Conservation (phyloP, 164 flowering plant species). For the Hamamelis virginiana region DNA sequence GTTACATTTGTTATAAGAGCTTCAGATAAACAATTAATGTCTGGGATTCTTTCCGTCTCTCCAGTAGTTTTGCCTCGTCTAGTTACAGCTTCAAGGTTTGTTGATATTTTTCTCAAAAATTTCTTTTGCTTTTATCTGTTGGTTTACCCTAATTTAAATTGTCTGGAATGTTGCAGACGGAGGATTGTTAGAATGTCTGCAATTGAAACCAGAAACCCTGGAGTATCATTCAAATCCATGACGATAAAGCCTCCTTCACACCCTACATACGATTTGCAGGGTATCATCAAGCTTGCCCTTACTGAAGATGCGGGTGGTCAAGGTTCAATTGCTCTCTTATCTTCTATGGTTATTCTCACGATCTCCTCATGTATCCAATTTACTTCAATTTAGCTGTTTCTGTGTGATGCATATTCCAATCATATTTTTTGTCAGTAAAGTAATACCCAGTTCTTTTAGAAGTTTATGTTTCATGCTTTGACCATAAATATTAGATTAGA, state of each 20-base stretch:
- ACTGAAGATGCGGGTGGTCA: constrained; percentile 72
- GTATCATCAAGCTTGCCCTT: constrained; percentile 69
- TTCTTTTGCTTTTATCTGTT: not conserved
- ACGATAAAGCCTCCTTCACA: constrained; percentile 60
- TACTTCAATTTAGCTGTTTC: no score
- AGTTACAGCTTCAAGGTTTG: constrained; percentile 15
- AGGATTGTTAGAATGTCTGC: constrained; percentile 35
- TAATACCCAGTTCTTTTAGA: not conserved
- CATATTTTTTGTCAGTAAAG: not conserved
- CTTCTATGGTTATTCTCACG: not conserved
- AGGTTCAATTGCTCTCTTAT: constrained; percentile 31
- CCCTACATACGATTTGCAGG: constrained; percentile 79
- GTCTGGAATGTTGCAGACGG: constrained; percentile 15
- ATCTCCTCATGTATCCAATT: not conserved
- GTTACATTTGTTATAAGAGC: no score
- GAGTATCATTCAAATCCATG: constrained; percentile 29
- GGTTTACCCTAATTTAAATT: not conserved
- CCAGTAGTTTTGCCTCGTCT: constrained; percentile 9
- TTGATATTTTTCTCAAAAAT: not conserved
- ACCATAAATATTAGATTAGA: no score
- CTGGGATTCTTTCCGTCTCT: constrained; percentile 9
- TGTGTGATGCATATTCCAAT: not conserved
- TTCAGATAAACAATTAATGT: constrained; percentile 3
- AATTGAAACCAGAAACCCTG: constrained; percentile 16
- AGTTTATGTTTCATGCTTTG: not conserved